Conservation (phyloP, 1,284 basidiomycete species). For the Megacollybia platyphylla region DNA sequence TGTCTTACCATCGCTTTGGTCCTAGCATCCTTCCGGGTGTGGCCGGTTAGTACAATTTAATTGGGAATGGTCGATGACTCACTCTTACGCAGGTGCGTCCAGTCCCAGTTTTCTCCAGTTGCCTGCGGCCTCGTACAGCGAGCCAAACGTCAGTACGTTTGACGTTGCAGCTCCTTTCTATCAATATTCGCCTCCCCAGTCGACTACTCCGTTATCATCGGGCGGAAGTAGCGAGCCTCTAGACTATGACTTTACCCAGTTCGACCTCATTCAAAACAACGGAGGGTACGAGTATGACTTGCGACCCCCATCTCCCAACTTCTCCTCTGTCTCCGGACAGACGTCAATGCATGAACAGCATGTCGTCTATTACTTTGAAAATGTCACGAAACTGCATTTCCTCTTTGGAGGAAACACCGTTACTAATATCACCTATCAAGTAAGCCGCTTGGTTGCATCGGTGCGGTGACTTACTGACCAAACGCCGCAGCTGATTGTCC, state of each 20-base stretch:
- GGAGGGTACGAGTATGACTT: constrained; percentile 17
- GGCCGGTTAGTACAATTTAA: constrained; percentile 20
- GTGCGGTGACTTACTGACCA: constrained; percentile 7
- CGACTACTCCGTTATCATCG: constrained; percentile 13
- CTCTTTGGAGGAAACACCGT: constrained; percentile 43
- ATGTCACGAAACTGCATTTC: constrained; percentile 47
- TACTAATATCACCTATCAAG: constrained; percentile 46
- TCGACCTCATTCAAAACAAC: constrained; percentile 5
- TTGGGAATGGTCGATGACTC: constrained; percentile 4
- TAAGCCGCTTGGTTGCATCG: constrained; percentile 19
- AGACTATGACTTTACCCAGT: constrained; percentile 14
- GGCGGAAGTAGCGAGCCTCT: constrained; percentile 11
- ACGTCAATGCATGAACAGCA: constrained; percentile 34
- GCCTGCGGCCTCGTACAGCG: constrained; percentile 17
- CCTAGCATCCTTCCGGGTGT: constrained; percentile 21
- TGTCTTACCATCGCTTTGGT: constrained; percentile 10
- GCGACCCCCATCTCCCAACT: constrained; percentile 13
- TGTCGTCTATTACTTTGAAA: constrained; percentile 55
- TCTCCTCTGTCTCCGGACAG: constrained; percentile 20
- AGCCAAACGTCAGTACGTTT: constrained; percentile 15
- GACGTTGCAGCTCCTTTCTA: constrained; percentile 14
- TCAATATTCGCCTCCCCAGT: constrained; percentile 15
- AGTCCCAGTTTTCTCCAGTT: constrained; percentile 19
- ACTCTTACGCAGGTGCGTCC: constrained; percentile 4
- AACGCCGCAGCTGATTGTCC: constrained; percentile 38